A percentile compares a stretch with the other conserved stretches of the same genome.
phyloP scores from a whole-genome alignment of 805 yeast genomes.

The Kodamaea nitidulidarum region DNA sequence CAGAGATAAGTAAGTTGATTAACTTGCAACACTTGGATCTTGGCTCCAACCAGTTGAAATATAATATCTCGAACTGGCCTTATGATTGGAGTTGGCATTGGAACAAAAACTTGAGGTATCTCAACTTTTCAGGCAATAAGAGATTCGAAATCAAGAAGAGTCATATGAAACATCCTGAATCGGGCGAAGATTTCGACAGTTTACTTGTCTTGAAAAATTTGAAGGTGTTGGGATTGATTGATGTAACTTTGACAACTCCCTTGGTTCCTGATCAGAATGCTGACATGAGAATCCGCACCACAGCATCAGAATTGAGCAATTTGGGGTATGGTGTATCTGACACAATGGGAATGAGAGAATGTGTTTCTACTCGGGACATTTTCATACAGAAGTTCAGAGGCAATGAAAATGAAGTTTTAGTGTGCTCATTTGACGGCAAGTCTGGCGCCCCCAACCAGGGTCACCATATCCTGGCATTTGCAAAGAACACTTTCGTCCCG shows the following conservation, averaged over 20 bases:
- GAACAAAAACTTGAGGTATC: slow-evolving; percentile 67
- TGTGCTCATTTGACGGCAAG: slow-evolving; percentile 85
- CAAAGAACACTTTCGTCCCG: slow-evolving; percentile 67
- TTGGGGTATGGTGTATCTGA: slow-evolving; percentile 92
- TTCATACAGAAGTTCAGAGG: slow-evolving; percentile 87
- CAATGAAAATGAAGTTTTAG: slow-evolving; percentile 70
- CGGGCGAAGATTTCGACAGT: slow-evolving; percentile 65
- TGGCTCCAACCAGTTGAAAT: slow-evolving; percentile 84
- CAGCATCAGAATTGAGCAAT: slow-evolving; percentile 72
- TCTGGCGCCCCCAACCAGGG: slow-evolving; percentile 52
- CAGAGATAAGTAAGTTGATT: slow-evolving; percentile 71
- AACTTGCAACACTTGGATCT: slow-evolving; percentile 75
- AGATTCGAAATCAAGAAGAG: slow-evolving; percentile 81
- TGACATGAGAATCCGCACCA: slow-evolving; percentile 82
- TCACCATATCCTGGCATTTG: slow-evolving; percentile 63
- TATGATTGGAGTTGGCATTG: slow-evolving; percentile 98
- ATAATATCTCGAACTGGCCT: slow-evolving; percentile 90
- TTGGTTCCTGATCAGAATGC: slow-evolving; percentile 86
- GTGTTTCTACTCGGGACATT: slow-evolving; percentile 73
- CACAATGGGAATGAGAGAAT: slow-evolving; percentile 62
- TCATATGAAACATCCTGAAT: slow-evolving; percentile 50
- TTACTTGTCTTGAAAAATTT: slow-evolving; percentile 59
- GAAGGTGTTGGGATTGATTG: slow-evolving; percentile 82
- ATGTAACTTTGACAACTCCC: slow-evolving; percentile 88
- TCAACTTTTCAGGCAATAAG: slow-evolving; percentile 90